Evolutionary conservation across 2,329 filamentous ascomycete genomes (phyloP), one percentile per base, ranked within the genome.

Genomic region (Penicillium sp.): DNA sequence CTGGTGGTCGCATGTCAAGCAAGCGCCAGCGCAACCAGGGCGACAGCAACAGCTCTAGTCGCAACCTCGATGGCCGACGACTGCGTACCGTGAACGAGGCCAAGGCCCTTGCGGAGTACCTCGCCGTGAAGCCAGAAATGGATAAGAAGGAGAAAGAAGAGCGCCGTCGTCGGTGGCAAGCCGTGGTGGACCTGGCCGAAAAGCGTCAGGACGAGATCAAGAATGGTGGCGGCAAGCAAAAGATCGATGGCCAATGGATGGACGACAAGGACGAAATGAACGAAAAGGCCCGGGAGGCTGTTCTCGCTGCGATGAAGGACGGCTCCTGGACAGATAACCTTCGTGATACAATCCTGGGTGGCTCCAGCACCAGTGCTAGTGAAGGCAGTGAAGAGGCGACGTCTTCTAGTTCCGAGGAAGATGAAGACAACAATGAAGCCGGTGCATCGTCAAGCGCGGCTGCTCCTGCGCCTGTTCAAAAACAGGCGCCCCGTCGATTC

Each of bases 1-100:
- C 93, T 3, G 93, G 94, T 61, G 93, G 94, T 27, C 91, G 94
- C 71, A 98, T 98, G 93, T 94, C 89, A 2, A 91, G 87, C n/a
- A 81, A 83, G 54, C 94, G 94, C 73, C 93, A 91, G 75, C 84
- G 84, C 59, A 84, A 84, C 40, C 81, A 86, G 55, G 83, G 81
- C 37, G 88, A 94, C 25, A 83, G 88, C 47, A 91, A 94, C 58
- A 90, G 83, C 16, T 96, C 90, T 2, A 95, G 87, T 60, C 82
- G 93, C 49, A 98, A 97, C 53, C 76, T 98, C 2, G 93, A 97
- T 58, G 93, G 93, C 0, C 82, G 93, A 15, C 80, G 93, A 41
- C 67, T 98, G 39, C 83, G 94, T 35, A 97, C 93, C 2, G 87
- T 97, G 18, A 91, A 86, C 25, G 93, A 98, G 64, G 93, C 93